Conservation (phyloP, 371 early-diverging fungal species). For the Rhizomucor miehei region DNA sequence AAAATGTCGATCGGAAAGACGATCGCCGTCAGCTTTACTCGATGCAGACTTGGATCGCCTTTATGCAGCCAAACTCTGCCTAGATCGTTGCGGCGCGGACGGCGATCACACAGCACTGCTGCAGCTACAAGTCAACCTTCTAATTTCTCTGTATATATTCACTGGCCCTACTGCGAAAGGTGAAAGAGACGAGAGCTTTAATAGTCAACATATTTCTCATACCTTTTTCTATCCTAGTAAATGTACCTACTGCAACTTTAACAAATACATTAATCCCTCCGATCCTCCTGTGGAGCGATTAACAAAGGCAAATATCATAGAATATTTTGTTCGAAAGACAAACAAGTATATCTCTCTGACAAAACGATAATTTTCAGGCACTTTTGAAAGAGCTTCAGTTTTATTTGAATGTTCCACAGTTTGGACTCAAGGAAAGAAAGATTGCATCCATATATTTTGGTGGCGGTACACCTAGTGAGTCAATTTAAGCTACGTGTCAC, state of each 20-base stretch:
- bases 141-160: slow-evolving; percentile 71
- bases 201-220: background rate
- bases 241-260: slow-evolving; percentile 87
- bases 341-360: too few relatives aligned
- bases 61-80: too few relatives aligned
- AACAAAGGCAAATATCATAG: slow-evolving; percentile 28
- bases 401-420: slow-evolving; percentile 30
- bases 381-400: slow-evolving; percentile 50
- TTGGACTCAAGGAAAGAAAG: slow-evolving; percentile 26
- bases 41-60: too few relatives aligned
- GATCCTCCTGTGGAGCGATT: slow-evolving; percentile 55
- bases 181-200: too few relatives aligned
- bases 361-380: too few relatives aligned
- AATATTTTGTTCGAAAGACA: too few relatives aligned
- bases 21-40: too few relatives aligned
- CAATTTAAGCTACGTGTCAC: background rate
- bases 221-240: slow-evolving; percentile 37
- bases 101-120: too few relatives aligned
- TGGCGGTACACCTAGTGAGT: slow-evolving; percentile 49
- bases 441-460: slow-evolving; percentile 76
- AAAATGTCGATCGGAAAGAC: too few relatives aligned
- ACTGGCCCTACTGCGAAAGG: slow-evolving; percentile 87
- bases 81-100: too few relatives aligned
- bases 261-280: slow-evolving; percentile 72
- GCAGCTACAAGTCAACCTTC: too few relatives aligned